These are phyloP conservation scores for Eragrostis nindensis DNA, from an alignment of 176 grass and related monocot species.

Conservation along the genomic window DNA sequence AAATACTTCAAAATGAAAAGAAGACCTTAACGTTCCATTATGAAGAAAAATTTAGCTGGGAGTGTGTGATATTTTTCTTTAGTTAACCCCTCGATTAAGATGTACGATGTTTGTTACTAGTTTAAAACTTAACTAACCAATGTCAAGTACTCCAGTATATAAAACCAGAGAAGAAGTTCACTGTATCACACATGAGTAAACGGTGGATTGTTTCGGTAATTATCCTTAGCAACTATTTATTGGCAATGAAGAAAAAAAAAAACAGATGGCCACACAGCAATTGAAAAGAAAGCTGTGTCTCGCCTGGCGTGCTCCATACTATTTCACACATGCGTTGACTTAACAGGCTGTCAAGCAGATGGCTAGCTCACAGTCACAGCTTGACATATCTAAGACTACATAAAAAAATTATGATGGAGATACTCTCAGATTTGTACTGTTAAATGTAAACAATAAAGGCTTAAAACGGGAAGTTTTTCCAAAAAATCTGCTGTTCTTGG, in stretches of 20 bases:
- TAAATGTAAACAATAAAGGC: neutral
- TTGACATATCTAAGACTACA: neutral
- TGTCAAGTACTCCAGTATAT: too few relatives aligned
- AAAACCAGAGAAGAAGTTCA: too few relatives aligned
- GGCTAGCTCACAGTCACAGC: slow-evolving; percentile 25
- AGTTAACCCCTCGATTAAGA: too few relatives aligned
- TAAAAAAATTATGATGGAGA: neutral
- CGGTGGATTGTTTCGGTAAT: neutral
- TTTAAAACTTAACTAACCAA: too few relatives aligned
- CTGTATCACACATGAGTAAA: neutral
- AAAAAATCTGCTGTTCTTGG: slow-evolving; percentile 7
- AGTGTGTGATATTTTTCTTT: too few relatives aligned
- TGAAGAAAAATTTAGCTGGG: too few relatives aligned
- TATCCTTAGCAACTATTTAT: slow-evolving; percentile 1
- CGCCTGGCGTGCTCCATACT: slow-evolving; percentile 18
- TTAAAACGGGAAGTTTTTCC: neutral
- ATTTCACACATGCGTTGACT: slow-evolving; percentile 40
- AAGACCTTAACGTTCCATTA: too few relatives aligned
- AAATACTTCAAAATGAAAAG: too few relatives aligned
- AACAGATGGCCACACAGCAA: neutral
- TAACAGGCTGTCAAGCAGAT: slow-evolving; percentile 44
- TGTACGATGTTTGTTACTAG: too few relatives aligned
- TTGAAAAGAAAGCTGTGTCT: neutral
- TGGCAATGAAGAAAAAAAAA: neutral
- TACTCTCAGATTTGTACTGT: neutral